Percentiles rank a stretch among this genome's conserved stretches.
These are phyloP conservation scores for Lasiodiplodia theobromae DNA, from an alignment of 2,329 filamentous ascomycete species.

Conservation along the genomic window DNA sequence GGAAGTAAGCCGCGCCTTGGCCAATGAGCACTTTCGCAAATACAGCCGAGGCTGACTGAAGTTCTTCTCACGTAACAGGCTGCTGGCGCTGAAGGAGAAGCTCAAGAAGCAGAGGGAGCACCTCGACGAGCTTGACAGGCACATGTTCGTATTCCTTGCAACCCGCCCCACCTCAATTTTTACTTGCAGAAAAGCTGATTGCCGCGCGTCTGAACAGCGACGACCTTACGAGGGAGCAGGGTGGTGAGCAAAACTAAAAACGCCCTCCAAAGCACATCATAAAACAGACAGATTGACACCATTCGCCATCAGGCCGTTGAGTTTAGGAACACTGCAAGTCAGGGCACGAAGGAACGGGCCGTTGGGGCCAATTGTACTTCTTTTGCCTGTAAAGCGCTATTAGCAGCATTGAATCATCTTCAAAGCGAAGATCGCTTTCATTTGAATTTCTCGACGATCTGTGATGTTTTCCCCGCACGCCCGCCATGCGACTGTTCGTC, in stretches of 20 bases:
- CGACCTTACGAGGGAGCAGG: constrained; percentile 75
- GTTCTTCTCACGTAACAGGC: constrained; percentile 49
- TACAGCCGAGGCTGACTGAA: neutral
- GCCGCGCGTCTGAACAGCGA: constrained; percentile 62
- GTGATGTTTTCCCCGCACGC: neutral
- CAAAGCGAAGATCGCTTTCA: neutral
- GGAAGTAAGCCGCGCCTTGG: constrained; percentile 65
- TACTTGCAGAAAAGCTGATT: constrained; percentile 32
- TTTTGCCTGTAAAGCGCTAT: neutral
- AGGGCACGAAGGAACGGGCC: constrained; percentile 3
- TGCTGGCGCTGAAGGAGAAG: constrained; percentile 72
- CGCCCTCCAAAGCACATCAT: neutral
- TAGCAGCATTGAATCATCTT: constrained; percentile 1
- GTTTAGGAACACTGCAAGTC: neutral
- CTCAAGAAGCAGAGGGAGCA: constrained; percentile 80
- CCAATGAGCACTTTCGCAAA: neutral
- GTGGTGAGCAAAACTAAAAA: constrained; percentile 61
- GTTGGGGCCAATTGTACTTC: constrained; percentile 9
- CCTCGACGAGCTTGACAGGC: constrained; percentile 82
- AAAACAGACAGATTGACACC: constrained; percentile 3
- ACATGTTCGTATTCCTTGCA: constrained; percentile 71
- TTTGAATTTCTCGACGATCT: neutral
- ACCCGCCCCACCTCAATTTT: neutral
- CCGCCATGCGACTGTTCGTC: neutral
- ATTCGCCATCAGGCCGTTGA: neutral